Evolutionary conservation across 75 land plant genomes (phyloP), one percentile per base, ranked within the genome.

Genomic region (Pinus tabuliformis): DNA sequence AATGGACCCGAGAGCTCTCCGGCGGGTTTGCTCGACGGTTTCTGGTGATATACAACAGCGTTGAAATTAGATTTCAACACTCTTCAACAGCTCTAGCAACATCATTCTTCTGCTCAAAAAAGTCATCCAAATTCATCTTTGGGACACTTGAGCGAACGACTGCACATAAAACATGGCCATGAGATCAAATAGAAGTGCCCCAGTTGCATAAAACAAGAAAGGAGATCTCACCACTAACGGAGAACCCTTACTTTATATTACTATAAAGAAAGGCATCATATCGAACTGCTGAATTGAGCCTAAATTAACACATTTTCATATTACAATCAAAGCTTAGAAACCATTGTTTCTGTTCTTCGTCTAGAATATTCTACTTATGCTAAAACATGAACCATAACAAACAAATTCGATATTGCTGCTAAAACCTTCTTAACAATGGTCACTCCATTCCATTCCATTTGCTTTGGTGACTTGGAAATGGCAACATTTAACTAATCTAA

Each of bases 41-140:
- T n/a, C n/a, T n/a, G n/a, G n/a, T n/a, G n/a, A n/a, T n/a, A n/a
- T n/a, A n/a, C n/a, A n/a, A n/a, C n/a, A n/a, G n/a, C n/a, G n/a
- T n/a, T n/a, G n/a, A n/a, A n/a, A n/a, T n/a, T n/a, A n/a, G n/a
- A n/a, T n/a, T n/a, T n/a, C n/a, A n/a, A n/a, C n/a, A n/a, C n/a
- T n/a, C n/a, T 59, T 85, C 86, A 20, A 89, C 91, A 78, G 81
- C 37, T 59, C 64, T 89, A 15, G 91, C 91, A 73, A 89, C 75
- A 17, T 87, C 86, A 77, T 81, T 84, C 80, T 89, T 89, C 83
- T 89, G 91, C 82, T 89, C 91, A 57, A 87, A 89, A 20, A 78
- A 82, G 49, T 87, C 90, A 81, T 89, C 91, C 37, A 89, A 68
- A 73, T 80, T 84, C 81, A 88, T 62, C 87, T 81, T 84, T 77